Evolutionary conservation across 2,329 filamentous ascomycete genomes (phyloP).

Genomic region (Colletotrichum ledebouriae): DNA sequence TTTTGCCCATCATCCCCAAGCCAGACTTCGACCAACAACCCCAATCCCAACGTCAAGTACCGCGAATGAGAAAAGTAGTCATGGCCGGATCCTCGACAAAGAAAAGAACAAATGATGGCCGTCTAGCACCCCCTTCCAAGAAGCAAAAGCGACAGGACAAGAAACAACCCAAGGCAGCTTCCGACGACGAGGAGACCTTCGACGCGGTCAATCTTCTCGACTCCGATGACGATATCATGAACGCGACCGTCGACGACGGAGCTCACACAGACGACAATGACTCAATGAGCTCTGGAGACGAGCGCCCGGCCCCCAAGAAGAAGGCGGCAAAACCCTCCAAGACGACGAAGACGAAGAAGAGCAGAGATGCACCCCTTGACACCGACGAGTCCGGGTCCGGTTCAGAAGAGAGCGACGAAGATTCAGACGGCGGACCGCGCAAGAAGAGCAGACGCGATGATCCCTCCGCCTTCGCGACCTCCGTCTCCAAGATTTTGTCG

Average conservation of each 20-base stretch:
- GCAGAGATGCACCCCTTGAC: slow-evolving; percentile 31
- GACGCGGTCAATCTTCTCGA: slow-evolving; percentile 67
- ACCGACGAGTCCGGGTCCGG: slow-evolving; percentile 52
- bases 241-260: slow-evolving; percentile 65
- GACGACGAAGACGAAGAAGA: slow-evolving; percentile 45
- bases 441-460: slow-evolving; percentile 87
- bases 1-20: slow-evolving; percentile 15
- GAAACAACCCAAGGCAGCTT: slow-evolving; percentile 67
- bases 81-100: slow-evolving; percentile 50
- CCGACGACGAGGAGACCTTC: slow-evolving; percentile 59
- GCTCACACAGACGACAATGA: slow-evolving; percentile 54
- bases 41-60: background rate
- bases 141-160: slow-evolving; percentile 60
- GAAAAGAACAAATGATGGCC: slow-evolving; percentile 52
- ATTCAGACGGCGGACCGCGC: slow-evolving; percentile 54
- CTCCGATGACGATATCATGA: slow-evolving; percentile 69
- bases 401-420: slow-evolving; percentile 47
- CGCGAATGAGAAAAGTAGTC: background rate
- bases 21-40: background rate
- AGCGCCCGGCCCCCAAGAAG: slow-evolving; percentile 49
- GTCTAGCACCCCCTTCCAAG: slow-evolving; percentile 60
- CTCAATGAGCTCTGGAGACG: slow-evolving; percentile 53
- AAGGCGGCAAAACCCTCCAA: slow-evolving; percentile 44
- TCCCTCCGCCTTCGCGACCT: slow-evolving; percentile 89
- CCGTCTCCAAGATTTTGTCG: slow-evolving; percentile 91